A percentile compares a stretch with the other conserved stretches of the same genome.
phyloP scores from a whole-genome alignment of 1,139 yeast species.

The Protomyces pachydermus region DNA sequence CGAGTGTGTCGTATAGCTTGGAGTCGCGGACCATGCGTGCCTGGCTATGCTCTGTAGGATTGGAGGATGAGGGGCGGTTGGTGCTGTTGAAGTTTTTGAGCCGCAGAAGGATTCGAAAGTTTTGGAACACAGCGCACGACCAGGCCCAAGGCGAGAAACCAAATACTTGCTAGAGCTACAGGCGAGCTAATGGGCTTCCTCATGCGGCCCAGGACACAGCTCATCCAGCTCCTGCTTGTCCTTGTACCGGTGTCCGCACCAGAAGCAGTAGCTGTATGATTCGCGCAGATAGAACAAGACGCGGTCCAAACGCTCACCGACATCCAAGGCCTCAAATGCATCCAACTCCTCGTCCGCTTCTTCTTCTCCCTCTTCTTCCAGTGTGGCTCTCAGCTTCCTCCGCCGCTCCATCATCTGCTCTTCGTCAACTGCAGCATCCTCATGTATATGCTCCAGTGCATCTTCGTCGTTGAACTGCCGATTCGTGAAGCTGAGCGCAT shows the following conservation, averaged over 20 bases:
- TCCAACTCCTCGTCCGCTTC: conserved; percentile 37
- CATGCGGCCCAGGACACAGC: conserved; percentile 48
- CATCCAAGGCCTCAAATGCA: conserved; percentile 36
- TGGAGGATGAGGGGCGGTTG: too few relatives aligned
- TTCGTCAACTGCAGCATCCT: not conserved
- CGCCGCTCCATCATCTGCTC: not conserved
- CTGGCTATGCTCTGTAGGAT: not conserved
- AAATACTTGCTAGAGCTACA: not conserved
- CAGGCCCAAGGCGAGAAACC: not conserved
- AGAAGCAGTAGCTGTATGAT: conserved; percentile 46
- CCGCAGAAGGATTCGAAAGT: too few relatives aligned
- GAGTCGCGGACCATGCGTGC: not conserved
- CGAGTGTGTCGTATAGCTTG: not conserved
- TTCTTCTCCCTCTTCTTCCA: conserved; percentile 35
- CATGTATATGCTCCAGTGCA: not conserved
- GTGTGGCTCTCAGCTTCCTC: not conserved
- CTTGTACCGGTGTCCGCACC: conserved; percentile 46
- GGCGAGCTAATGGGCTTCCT: conserved; percentile 42
- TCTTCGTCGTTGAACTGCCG: conserved; percentile 7
- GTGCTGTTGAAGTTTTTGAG: too few relatives aligned
- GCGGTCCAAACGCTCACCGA: conserved; percentile 35
- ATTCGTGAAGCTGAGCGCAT: conserved; percentile 7
- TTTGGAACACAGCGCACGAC: too few relatives aligned
- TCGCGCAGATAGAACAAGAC: conserved; percentile 42
- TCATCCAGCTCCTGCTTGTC: conserved; percentile 42